Conservation (phyloP, 2,329 filamentous ascomycete species). For the Fusarium veterinarium region DNA sequence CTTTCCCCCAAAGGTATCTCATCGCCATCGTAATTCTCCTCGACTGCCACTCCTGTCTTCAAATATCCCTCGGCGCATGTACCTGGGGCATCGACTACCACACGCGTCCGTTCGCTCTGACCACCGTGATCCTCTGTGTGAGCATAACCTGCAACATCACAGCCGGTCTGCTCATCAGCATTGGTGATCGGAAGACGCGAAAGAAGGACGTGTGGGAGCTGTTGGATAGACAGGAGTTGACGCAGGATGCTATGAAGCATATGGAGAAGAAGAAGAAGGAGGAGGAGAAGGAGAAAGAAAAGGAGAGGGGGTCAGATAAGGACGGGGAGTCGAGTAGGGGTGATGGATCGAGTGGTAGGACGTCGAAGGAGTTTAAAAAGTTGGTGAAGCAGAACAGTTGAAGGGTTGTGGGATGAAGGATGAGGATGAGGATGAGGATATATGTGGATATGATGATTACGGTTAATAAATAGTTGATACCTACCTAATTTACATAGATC, state of each 20-base stretch:
- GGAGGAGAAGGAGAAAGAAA: conserved; percentile 35
- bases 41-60: conserved; percentile 82
- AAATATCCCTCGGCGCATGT: conserved; percentile 80
- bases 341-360: conserved; percentile 26
- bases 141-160: conserved; percentile 82
- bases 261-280: conserved; percentile 57
- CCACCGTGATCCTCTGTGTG: conserved; percentile 82
- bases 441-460: conserved; percentile 26
- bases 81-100: conserved; percentile 84
- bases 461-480: conserved; percentile 22
- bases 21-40: conserved; percentile 82
- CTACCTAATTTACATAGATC: conserved; percentile 14
- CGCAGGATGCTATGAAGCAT: conserved; percentile 65
- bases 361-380: conserved; percentile 23
- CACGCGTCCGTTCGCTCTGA: conserved; percentile 75
- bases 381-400: conserved; percentile 18
- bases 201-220: conserved; percentile 88
- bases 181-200: conserved; percentile 79
- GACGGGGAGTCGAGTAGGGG: conserved; percentile 12
- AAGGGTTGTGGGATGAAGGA: background rate
- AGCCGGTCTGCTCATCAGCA: conserved; percentile 79
- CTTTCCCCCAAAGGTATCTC: conserved; percentile 80
- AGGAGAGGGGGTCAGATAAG: background rate
- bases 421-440: conserved; percentile 1
- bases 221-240: conserved; percentile 81